Evolutionary conservation across 2,329 filamentous ascomycete genomes (phyloP).

Genomic region (Penicillium freii): DNA sequence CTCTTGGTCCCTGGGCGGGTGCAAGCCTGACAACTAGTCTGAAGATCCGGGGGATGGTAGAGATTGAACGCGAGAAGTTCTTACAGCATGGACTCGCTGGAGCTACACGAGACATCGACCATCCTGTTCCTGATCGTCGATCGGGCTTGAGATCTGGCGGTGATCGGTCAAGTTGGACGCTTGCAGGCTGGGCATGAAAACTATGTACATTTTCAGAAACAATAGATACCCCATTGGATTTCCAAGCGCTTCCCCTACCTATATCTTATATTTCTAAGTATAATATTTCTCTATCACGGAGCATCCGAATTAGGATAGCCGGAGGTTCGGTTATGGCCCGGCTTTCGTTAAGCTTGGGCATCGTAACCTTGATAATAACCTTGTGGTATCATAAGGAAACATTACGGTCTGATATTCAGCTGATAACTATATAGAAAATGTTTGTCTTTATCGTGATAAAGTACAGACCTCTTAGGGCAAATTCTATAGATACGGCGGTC

Average conservation of each 20-base stretch:
- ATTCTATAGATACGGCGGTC: background rate
- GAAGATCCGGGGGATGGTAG: slow-evolving; percentile 60
- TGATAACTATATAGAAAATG: background rate
- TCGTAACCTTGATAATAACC: background rate
- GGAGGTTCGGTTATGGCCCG: background rate
- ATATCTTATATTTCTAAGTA: too few relatives aligned
- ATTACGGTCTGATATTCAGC: background rate
- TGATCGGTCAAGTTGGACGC: slow-evolving; percentile 51
- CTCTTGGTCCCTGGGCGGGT: slow-evolving; percentile 63
- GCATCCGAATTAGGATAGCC: background rate
- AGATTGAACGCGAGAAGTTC: slow-evolving; percentile 64
- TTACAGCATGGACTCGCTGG: slow-evolving; percentile 50
- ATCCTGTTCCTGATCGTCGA: slow-evolving; percentile 39
- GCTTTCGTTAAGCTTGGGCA: background rate
- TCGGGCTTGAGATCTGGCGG: slow-evolving; percentile 40
- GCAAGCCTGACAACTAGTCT: slow-evolving; percentile 60
- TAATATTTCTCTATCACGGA: background rate
- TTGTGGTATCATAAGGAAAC: background rate
- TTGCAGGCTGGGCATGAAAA: slow-evolving; percentile 47
- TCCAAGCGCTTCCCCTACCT: background rate
- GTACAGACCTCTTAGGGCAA: background rate
- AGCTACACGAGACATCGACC: slow-evolving; percentile 45
- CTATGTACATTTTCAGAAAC: slow-evolving; percentile 15
- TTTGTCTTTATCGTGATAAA: background rate
- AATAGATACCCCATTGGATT: slow-evolving; percentile 24